phyloP scores from a whole-genome alignment of 352 stramenopile species.

The Pythium graminicola region DNA sequence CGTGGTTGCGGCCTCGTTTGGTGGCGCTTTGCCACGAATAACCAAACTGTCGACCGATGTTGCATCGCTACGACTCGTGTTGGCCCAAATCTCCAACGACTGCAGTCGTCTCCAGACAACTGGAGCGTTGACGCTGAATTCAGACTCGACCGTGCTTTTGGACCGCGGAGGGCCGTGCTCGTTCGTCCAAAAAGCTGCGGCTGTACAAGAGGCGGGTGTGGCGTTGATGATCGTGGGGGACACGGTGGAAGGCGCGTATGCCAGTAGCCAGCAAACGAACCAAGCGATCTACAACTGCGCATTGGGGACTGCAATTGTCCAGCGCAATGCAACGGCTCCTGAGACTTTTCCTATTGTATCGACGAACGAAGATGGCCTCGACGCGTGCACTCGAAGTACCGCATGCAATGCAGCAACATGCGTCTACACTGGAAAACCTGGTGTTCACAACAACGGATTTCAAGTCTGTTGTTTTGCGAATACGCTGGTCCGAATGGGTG shows the following conservation, averaged over 20 bases:
- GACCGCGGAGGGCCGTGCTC: conserved; percentile 40
- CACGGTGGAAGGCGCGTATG: conserved; percentile 36
- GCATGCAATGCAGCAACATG: conserved; percentile 33
- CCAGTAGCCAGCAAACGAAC: conserved; percentile 19
- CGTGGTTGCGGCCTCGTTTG: conserved; percentile 18
- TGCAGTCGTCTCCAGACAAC: background rate
- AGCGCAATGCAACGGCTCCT: conserved; percentile 26
- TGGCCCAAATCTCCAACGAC: conserved; percentile 11
- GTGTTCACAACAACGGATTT: conserved; percentile 19
- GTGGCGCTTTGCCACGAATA: background rate
- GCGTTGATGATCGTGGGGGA: conserved; percentile 46
- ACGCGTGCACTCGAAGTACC: conserved; percentile 18
- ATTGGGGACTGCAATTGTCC: conserved; percentile 31
- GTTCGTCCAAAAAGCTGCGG: conserved; percentile 40
- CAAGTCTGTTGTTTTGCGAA: conserved; percentile 79
- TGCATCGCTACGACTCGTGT: conserved; percentile 8
- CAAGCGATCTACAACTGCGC: conserved; percentile 38
- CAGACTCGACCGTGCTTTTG: conserved; percentile 32
- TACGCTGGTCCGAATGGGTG: conserved; percentile 71
- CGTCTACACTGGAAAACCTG: conserved; percentile 29
- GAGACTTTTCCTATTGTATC: conserved; percentile 24
- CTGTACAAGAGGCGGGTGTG: conserved; percentile 29
- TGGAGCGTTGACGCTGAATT: background rate
- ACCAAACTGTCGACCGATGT: background rate
- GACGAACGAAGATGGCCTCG: background rate